Evolutionary conservation across 306 rosid genomes (phyloP).

Genomic region (Quercus engelmannii): DNA sequence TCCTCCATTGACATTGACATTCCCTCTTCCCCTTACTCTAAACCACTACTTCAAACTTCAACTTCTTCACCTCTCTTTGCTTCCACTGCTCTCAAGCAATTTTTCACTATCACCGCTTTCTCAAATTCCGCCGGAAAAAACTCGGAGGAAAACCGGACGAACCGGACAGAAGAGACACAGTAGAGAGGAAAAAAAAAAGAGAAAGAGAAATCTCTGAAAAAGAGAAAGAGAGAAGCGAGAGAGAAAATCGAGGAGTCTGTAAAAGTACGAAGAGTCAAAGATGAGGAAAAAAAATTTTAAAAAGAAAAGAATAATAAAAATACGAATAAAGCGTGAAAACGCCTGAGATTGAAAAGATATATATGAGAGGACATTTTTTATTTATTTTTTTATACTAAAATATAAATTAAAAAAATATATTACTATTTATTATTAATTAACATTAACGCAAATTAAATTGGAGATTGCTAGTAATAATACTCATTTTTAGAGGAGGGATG

Average conservation of each 20-base stretch:
- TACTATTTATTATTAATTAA: too few relatives aligned
- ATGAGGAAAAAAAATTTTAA: constrained; percentile 13
- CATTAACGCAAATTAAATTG: too few relatives aligned
- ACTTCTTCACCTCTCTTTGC: neutral
- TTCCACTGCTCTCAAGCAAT: too few relatives aligned
- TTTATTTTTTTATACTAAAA: too few relatives aligned
- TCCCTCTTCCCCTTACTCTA: neutral
- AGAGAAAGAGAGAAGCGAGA: constrained; percentile 21
- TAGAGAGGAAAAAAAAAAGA: constrained; percentile 34
- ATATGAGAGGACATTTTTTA: constrained; percentile 16
- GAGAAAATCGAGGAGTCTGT: constrained; percentile 36
- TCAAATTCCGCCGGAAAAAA: constrained; percentile 16
- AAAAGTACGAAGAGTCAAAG: constrained; percentile 74
- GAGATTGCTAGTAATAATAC: too few relatives aligned
- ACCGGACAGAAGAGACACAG: constrained; percentile 34
- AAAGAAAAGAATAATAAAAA: neutral
- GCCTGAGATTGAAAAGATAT: constrained; percentile 7
- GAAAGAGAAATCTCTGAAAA: constrained; percentile 38
- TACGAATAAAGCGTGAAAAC: constrained; percentile 24
- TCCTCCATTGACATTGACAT: constrained; percentile 29
- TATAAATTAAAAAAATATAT: too few relatives aligned
- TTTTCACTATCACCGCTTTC: neutral
- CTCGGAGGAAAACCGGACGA: constrained; percentile 33
- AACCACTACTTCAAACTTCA: neutral
- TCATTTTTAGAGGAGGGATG: neutral